Base-by-base conservation (phyloP, 129 eudicot genomes). In the Sambucus nigra region DNA sequence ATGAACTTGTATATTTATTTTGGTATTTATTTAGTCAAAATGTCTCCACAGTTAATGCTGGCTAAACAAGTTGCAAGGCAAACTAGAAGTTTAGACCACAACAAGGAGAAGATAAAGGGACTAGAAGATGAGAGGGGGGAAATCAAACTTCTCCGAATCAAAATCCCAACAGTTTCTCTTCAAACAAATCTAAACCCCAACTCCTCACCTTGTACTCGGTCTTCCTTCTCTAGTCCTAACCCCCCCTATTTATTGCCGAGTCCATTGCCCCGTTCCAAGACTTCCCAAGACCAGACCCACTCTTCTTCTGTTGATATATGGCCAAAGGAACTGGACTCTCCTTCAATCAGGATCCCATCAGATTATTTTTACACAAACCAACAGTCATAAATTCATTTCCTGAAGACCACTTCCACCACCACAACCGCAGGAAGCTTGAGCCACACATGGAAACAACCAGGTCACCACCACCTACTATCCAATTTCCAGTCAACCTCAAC, bases 301-400 rank as follows among this genome's bases (percentile, higher is more conserved):
- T 65, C 61, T 14, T 65, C 63, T 48, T 62, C 72, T 41, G 13
- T 42, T 53, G 41, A 12, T 73, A 66, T 71, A 80, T 80, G 89
- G 86, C 81, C 71, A 75, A 59, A 15, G 81, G 78, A 24, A 58
- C 80, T 84, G 88, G 94, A 84, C 88, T 78, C 73, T 68, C 86
- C 78, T 70, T 83, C 78, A 75, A 79, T 70, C 66, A 87, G 70
- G 78, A 79, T 76, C 87, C 65, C 75, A 73, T 69, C 76, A 50
- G 42, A 28, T 54, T 70, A 51, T 61, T 62, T 39, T 68, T 35
- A 24, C 59, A 47, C 65, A 49, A 67, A 11, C 64, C 64, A 19
- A 25, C 53, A 17, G 48, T 66, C 9, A 57, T 66, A 38, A 47
- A 57, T 48, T 59, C 60, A 25, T 59, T 58, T 22, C 38, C 65